Conservation (phyloP, 2,329 filamentous ascomycete species). For the Fusarium sp. region DNA sequence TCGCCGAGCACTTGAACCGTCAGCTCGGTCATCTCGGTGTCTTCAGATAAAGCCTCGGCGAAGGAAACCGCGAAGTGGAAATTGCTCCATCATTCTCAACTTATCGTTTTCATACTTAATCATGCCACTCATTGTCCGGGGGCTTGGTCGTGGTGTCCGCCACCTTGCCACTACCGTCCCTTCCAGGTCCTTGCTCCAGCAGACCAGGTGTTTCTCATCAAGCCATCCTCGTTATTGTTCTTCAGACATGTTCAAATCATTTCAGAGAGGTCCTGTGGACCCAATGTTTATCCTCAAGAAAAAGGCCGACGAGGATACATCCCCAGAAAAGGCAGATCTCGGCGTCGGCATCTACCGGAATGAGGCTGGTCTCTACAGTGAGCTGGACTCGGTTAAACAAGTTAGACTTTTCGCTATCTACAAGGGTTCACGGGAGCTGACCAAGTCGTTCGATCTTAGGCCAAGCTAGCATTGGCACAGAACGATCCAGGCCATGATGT, state of each 20-base stretch:
- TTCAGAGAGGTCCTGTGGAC: constrained; percentile 45
- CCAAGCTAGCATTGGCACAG: constrained; percentile 36
- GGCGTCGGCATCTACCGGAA: constrained; percentile 53
- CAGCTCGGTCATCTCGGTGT: background rate
- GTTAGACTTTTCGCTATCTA: background rate
- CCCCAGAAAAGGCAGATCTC: constrained; percentile 49
- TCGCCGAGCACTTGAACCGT: background rate
- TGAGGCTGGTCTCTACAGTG: constrained; percentile 47
- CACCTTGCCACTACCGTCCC: background rate
- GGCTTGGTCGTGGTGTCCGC: background rate
- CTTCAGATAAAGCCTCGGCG: background rate
- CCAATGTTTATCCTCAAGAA: constrained; percentile 50
- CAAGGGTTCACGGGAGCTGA: background rate
- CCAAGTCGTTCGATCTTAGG: constrained; percentile 16
- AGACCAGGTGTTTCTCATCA: background rate
- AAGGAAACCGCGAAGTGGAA: background rate
- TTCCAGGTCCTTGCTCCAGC: background rate
- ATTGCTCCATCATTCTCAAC: background rate
- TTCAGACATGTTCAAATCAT: constrained; percentile 35
- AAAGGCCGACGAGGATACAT: constrained; percentile 44
- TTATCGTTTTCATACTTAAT: background rate
- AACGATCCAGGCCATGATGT: constrained; percentile 44
- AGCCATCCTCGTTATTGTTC: background rate
- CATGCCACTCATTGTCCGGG: background rate
- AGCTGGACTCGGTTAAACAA: constrained; percentile 43